A percentile compares a stretch with the other conserved stretches of the same genome.
phyloP scores from a whole-genome alignment of 2,329 filamentous ascomycete species.

The Bipolaris bicolor region DNA sequence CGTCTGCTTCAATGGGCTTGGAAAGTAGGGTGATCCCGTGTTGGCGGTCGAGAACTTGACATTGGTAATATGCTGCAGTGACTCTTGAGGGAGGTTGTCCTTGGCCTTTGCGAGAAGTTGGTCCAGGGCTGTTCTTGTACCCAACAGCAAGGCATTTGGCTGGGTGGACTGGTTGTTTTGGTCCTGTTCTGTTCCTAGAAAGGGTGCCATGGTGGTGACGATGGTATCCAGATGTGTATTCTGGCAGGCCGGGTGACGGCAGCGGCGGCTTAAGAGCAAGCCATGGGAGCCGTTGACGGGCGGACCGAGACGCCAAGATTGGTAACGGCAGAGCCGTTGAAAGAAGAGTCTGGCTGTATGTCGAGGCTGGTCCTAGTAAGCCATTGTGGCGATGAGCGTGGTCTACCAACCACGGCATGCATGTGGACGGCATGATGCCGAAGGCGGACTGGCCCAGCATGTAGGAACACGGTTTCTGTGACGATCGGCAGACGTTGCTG shows the following conservation, averaged over 20 bases:
- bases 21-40: constrained; percentile 50
- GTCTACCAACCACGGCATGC: constrained; percentile 19
- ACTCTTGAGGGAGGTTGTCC: constrained; percentile 45
- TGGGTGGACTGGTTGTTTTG: constrained; percentile 19
- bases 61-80: constrained; percentile 35
- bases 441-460: constrained; percentile 6
- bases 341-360: constrained; percentile 27
- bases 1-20: constrained; percentile 59
- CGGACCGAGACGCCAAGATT: constrained; percentile 14
- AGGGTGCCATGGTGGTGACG: constrained; percentile 34
- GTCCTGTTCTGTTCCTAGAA: constrained; percentile 27
- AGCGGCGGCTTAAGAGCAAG: constrained; percentile 7
- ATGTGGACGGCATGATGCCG: constrained; percentile 15
- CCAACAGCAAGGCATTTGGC: constrained; percentile 40
- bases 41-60: constrained; percentile 47
- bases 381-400: constrained; percentile 22
- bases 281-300: constrained; percentile 6
- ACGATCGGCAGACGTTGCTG: constrained; percentile 15
- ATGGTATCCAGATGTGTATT: neutral
- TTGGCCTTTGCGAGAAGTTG: constrained; percentile 42
- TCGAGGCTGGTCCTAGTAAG: constrained; percentile 11
- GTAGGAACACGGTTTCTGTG: constrained; percentile 7
- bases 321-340: constrained; percentile 18
- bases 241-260: constrained; percentile 4
- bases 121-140: constrained; percentile 42